Evolutionary conservation across 192 early-diverging fungal genomes (phyloP).

Genomic region (Glomus cerebriforme): DNA sequence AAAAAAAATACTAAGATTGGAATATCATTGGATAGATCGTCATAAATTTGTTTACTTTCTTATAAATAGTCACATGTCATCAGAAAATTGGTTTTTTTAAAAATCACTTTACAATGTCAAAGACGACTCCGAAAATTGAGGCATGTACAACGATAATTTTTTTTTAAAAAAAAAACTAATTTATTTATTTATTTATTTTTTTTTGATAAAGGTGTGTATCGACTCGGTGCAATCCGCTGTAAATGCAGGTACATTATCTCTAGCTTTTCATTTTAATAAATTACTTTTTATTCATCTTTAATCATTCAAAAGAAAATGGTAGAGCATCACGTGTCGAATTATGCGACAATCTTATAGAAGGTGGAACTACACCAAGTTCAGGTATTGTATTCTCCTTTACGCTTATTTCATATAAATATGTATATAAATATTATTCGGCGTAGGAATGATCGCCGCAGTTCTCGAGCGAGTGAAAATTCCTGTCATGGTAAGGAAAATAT

Average conservation of each 20-base stretch:
- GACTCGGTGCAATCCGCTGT: neutral
- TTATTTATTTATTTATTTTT: neutral
- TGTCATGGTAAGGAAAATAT: conserved; percentile 43
- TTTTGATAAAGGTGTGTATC: neutral
- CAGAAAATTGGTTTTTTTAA: no score
- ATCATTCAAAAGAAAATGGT: conserved; percentile 43
- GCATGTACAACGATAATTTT: neutral
- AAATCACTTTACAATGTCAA: neutral
- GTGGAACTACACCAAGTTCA: conserved; percentile 64
- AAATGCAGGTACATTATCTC: neutral
- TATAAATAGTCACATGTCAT: no score
- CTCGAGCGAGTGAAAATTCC: conserved; percentile 51
- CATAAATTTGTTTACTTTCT: no score
- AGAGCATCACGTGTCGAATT: conserved; percentile 63
- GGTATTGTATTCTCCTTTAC: conserved; percentile 36
- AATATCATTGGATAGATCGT: no score
- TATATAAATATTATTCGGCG: neutral
- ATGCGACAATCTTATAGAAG: conserved; percentile 66
- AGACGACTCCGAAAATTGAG: neutral
- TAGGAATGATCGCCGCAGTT: conserved; percentile 45
- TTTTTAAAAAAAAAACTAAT: neutral
- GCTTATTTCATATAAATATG: conserved; percentile 27
- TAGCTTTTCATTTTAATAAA: neutral
- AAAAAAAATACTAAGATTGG: no score
- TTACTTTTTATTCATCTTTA: neutral